phyloP scores from a whole-genome alignment of 495 filamentous ascomycete species.

The Aspergillus cristatus region DNA sequence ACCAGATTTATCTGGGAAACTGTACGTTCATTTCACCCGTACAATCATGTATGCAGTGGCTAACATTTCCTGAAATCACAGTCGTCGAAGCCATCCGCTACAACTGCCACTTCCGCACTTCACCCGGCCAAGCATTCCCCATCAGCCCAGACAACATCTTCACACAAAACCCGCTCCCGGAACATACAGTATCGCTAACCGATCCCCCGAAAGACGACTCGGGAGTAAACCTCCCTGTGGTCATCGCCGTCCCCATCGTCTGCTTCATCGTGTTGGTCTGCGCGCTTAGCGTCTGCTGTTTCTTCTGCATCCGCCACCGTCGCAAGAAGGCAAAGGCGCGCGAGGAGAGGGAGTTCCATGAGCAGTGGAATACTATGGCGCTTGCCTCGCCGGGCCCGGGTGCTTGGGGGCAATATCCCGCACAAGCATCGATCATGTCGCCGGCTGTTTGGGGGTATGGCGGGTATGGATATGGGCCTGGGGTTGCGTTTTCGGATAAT shows the following conservation, averaged over 20 bases:
- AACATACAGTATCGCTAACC: slow-evolving; percentile 22
- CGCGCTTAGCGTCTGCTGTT: slow-evolving; percentile 19
- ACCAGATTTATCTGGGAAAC: slow-evolving; percentile 39
- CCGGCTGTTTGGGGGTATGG: too few relatives aligned
- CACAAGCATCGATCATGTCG: too few relatives aligned
- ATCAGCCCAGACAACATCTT: slow-evolving; percentile 39
- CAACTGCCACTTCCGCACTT: slow-evolving; percentile 37
- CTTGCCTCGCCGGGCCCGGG: too few relatives aligned
- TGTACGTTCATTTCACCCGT: slow-evolving; percentile 24
- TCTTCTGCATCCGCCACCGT: slow-evolving; percentile 30
- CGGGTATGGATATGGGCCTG: too few relatives aligned
- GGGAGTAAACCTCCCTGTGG: slow-evolving; percentile 28
- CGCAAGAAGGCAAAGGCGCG: slow-evolving; percentile 25
- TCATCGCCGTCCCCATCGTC: slow-evolving; percentile 38
- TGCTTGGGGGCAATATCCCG: too few relatives aligned
- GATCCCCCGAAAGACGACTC: slow-evolving; percentile 9
- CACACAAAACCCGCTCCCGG: slow-evolving; percentile 27
- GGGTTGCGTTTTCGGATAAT: too few relatives aligned
- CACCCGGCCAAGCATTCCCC: slow-evolving; percentile 24
- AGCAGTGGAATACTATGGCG: too few relatives aligned
- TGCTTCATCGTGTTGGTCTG: slow-evolving; percentile 28
- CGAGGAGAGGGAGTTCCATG: too few relatives aligned
- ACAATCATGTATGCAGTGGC: not conserved
- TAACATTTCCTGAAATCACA: slow-evolving; percentile 6
- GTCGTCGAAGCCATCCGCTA: slow-evolving; percentile 43